A percentile compares a stretch with the other conserved stretches of the same genome.
Evolutionary conservation across 1,139 yeast species (phyloP).

Genomic region (Hyphopichia buzzinii): DNA sequence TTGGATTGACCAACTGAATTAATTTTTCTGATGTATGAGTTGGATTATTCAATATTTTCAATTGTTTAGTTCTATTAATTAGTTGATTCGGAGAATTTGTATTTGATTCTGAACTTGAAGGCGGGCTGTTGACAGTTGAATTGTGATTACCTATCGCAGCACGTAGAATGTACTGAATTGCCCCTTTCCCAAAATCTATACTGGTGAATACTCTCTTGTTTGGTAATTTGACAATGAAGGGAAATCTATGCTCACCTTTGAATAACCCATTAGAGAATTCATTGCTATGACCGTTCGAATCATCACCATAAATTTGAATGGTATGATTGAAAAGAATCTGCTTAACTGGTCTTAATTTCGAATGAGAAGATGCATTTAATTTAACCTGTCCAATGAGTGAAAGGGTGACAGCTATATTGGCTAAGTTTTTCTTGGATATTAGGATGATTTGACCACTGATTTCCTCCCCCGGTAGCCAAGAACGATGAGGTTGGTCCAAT

Average conservation of each 20-base stretch:
- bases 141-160: conserved; percentile 45
- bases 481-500: conserved; percentile 70
- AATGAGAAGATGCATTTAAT: conserved; percentile 50
- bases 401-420: conserved; percentile 52
- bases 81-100: conserved; percentile 12
- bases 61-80: conserved; percentile 21
- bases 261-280: conserved; percentile 49
- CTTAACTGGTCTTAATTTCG: conserved; percentile 50
- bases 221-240: conserved; percentile 78
- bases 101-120: conserved; percentile 3
- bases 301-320: conserved; percentile 63
- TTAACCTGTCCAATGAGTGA: conserved; percentile 57
- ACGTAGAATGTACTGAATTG: conserved; percentile 64
- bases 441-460: conserved; percentile 64
- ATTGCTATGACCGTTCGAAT: conserved; percentile 16
- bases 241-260: conserved; percentile 85
- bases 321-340: conserved; percentile 62
- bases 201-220: conserved; percentile 68
- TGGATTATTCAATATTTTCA: conserved; percentile 25
- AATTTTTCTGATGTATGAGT: conserved; percentile 50
- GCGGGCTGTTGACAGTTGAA: conserved; percentile 6
- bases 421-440: conserved; percentile 52
- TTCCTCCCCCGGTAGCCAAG: conserved; percentile 66
- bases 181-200: conserved; percentile 81
- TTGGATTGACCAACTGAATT: conserved; percentile 65